These are phyloP conservation scores for Coelastrella sp. DNA, from an alignment of 139 green algal species.

Conservation along the genomic window DNA sequence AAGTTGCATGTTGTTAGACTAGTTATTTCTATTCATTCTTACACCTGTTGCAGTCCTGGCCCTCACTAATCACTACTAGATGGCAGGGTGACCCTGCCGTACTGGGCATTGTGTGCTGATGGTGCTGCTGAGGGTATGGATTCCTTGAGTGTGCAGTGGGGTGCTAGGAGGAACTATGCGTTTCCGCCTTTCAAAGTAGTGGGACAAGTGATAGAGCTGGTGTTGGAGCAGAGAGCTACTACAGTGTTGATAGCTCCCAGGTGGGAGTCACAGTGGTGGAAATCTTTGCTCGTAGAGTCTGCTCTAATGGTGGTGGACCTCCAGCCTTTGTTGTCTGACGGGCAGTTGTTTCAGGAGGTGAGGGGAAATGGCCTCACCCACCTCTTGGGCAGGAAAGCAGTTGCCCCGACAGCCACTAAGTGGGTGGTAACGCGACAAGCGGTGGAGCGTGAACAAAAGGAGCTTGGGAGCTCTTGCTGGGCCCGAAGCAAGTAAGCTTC, in stretches of 20 bases:
- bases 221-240: not conserved
- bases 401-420: too few relatives aligned
- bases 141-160: not conserved
- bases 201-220: not conserved
- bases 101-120: conserved; percentile 16
- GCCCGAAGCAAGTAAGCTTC: too few relatives aligned
- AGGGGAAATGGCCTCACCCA: not conserved
- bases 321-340: not conserved
- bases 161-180: not conserved
- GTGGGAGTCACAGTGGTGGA: conserved; percentile 31
- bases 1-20: too few relatives aligned
- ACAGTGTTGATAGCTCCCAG: conserved; percentile 9
- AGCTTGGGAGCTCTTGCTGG: too few relatives aligned
- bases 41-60: too few relatives aligned
- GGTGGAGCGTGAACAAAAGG: too few relatives aligned
- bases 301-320: not conserved
- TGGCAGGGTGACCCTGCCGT: conserved; percentile 7
- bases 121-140: conserved; percentile 8
- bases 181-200: conserved; percentile 18
- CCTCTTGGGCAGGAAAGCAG: too few relatives aligned
- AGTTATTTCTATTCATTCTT: too few relatives aligned
- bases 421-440: too few relatives aligned
- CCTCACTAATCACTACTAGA: too few relatives aligned
- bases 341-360: not conserved
- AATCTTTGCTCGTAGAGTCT: not conserved